Percentiles rank a stretch among this genome's conserved stretches.
Evolutionary conservation across 345 rosid species (phyloP).

Genomic region (Psidium friedrichsthalianum): DNA sequence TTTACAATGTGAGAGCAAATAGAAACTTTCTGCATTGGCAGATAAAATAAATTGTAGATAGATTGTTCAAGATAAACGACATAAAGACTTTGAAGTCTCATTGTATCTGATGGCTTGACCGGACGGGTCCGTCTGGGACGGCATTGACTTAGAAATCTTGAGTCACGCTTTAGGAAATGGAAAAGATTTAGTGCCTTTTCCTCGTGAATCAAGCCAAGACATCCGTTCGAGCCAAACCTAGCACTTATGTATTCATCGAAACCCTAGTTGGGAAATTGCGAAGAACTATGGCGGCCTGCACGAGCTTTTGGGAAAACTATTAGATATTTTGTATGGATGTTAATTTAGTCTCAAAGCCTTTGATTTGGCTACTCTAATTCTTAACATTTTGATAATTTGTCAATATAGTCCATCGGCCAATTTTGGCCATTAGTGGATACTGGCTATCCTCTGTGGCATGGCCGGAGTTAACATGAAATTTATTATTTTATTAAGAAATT

Average conservation of each 20-base stretch:
- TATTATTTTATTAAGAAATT: no score
- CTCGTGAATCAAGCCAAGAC: neutral
- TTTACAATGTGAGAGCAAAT: no score
- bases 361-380: no score
- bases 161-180: neutral
- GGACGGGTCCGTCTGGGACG: neutral
- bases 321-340: accelerated
- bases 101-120: neutral
- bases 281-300: neutral
- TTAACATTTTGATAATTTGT: no score
- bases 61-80: neutral
- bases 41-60: neutral
- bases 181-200: neutral
- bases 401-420: no score
- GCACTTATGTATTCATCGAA: neutral
- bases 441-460: no score
- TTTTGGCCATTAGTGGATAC: no score
- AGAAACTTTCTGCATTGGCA: neutral
- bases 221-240: neutral
- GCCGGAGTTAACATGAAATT: no score
- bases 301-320: neutral
- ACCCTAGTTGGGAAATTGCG: neutral
- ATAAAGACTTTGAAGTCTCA: neutral
- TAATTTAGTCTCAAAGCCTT: no score
- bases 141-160: neutral